Evolutionary conservation across 1,139 yeast species (phyloP).

Genomic region (Lodderomyces jiufengensis): DNA sequence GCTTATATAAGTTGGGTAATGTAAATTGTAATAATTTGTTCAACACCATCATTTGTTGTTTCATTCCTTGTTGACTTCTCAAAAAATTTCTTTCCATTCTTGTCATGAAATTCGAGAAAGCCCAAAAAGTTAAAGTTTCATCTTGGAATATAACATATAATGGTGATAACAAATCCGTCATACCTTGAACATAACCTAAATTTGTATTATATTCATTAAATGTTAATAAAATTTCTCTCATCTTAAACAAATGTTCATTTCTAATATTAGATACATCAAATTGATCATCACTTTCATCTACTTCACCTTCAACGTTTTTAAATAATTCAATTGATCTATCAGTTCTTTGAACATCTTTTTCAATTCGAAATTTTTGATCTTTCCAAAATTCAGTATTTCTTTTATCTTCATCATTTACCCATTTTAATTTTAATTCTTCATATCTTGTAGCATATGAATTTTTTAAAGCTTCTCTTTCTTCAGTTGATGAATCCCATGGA

Average conservation of each 20-base stretch:
- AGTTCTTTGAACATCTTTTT: constrained; percentile 90
- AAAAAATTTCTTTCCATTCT: constrained; percentile 93
- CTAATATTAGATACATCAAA: constrained; percentile 48
- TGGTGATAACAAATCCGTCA: constrained; percentile 92
- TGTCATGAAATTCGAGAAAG: constrained; percentile 84
- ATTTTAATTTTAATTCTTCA: constrained; percentile 57
- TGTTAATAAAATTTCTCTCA: constrained; percentile 79
- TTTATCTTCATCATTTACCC: constrained; percentile 62
- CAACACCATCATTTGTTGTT: constrained; percentile 76
- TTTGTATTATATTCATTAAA: constrained; percentile 81
- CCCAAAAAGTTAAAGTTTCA: constrained; percentile 83
- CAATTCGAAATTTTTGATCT: constrained; percentile 85
- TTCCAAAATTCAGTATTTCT: constrained; percentile 71
- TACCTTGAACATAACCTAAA: constrained; percentile 95
- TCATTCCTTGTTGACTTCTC: constrained; percentile 90
- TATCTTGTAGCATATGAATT: constrained; percentile 63
- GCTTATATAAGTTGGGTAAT: constrained; percentile 81
- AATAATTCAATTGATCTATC: constrained; percentile 71
- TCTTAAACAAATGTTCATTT: constrained; percentile 63
- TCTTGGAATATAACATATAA: constrained; percentile 74
- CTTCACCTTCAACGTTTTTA: constrained; percentile 32
- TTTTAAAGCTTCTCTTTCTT: constrained; percentile 60
- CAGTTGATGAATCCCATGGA: constrained; percentile 81
- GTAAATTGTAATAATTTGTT: constrained; percentile 83
- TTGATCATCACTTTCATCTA: constrained; percentile 49